These are phyloP conservation scores for Coniochaeta sp. DNA, from an alignment of 2,329 filamentous ascomycete species.

Conservation along the genomic window DNA sequence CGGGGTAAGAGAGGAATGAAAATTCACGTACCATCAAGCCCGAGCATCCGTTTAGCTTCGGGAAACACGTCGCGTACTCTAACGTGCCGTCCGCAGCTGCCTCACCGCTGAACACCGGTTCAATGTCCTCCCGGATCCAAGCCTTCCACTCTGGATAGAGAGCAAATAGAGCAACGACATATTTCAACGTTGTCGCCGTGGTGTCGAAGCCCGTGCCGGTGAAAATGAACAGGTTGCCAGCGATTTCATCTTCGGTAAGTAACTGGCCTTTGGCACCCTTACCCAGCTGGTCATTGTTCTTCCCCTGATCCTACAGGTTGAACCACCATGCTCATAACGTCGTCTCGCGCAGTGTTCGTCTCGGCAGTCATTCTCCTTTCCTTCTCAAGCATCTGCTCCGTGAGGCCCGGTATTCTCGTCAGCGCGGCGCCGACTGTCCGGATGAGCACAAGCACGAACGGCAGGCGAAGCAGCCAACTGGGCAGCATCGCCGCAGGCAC, in stretches of 20 bases:
- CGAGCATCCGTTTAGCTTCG: constrained; percentile 32
- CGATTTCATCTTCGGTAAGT: constrained; percentile 13
- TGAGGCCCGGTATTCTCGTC: constrained; percentile 15
- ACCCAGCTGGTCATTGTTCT: constrained; percentile 6
- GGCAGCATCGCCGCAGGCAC: too few relatives aligned
- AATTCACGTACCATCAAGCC: constrained; percentile 30
- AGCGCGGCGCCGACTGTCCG: too few relatives aligned
- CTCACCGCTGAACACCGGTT: constrained; percentile 20
- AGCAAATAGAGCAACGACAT: constrained; percentile 37
- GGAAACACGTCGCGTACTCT: constrained; percentile 35
- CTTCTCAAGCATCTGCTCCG: constrained; percentile 17
- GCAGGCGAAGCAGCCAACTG: too few relatives aligned
- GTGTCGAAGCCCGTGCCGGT: constrained; percentile 39
- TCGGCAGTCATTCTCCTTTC: constrained; percentile 11
- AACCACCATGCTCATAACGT: constrained; percentile 21
- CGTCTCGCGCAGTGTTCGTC: constrained; percentile 6
- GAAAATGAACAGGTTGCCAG: constrained; percentile 36
- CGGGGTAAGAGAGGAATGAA: too few relatives aligned
- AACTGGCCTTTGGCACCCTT: neutral
- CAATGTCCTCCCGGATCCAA: constrained; percentile 43
- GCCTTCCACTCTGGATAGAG: constrained; percentile 39
- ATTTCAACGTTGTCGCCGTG: constrained; percentile 41
- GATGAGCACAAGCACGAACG: too few relatives aligned
- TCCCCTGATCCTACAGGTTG: constrained; percentile 18
- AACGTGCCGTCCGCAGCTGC: constrained; percentile 15